Evolutionary conservation across 176 grass and related monocot genomes (phyloP).

Genomic region (Urochloa ruziziensis): DNA sequence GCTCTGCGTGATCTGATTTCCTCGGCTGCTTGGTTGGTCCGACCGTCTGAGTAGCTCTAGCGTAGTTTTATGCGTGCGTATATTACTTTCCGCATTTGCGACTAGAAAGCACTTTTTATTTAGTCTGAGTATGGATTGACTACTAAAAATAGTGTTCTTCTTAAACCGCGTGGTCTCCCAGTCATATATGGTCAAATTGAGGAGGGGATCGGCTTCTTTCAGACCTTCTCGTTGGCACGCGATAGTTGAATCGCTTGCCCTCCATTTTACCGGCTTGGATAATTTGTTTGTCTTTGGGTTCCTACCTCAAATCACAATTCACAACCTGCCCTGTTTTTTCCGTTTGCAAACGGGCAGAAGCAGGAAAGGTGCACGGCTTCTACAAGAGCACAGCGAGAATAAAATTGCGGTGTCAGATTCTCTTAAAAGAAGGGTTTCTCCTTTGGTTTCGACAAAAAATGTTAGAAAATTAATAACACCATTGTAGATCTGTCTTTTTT

Average conservation of each 20-base stretch:
- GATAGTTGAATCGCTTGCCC: neutral
- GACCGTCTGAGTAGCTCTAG: conserved; percentile 4
- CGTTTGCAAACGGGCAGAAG: neutral
- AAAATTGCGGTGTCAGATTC: neutral
- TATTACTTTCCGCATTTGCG: conserved; percentile 26
- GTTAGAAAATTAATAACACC: neutral
- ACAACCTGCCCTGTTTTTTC: neutral
- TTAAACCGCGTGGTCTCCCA: neutral
- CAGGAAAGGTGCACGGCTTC: neutral
- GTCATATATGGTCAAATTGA: neutral
- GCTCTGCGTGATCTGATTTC: neutral
- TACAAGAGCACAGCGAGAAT: neutral
- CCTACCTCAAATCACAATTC: neutral
- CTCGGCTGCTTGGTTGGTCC: neutral
- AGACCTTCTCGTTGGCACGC: neutral
- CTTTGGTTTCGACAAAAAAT: neutral
- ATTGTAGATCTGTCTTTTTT: neutral
- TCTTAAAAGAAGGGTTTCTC: neutral
- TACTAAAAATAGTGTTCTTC: conserved; percentile 30
- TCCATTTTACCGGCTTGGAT: neutral
- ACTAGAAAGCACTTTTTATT: conserved; percentile 1
- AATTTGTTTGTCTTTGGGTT: no score
- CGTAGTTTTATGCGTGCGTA: neutral
- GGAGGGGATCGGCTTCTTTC: neutral
- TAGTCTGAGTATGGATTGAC: neutral